These are phyloP conservation scores for Mucor sp. DNA, from an alignment of 371 early-diverging fungal genomes.

Conservation along the genomic window DNA sequence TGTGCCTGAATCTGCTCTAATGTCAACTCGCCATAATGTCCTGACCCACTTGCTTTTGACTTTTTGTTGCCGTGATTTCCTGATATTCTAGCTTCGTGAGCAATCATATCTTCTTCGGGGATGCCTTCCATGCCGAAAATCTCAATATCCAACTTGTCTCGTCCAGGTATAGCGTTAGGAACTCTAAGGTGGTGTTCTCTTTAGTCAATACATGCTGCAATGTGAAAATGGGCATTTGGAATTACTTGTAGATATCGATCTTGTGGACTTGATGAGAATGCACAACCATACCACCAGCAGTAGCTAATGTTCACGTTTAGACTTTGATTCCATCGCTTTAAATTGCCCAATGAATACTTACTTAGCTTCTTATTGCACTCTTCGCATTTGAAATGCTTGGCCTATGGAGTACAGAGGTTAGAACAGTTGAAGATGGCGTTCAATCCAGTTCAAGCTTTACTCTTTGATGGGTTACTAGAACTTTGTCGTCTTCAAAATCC, in stretches of 20 bases:
- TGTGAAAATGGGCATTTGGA: neutral
- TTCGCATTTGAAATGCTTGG: conserved; percentile 92
- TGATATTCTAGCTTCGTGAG: conserved; percentile 58
- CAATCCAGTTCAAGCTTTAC: conserved; percentile 14
- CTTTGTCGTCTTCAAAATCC: conserved; percentile 95
- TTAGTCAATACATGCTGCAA: neutral
- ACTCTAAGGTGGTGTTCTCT: conserved; percentile 60
- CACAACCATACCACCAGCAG: conserved; percentile 90
- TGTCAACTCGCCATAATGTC: conserved; percentile 42
- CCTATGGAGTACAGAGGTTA: conserved; percentile 32
- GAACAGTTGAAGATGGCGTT: neutral
- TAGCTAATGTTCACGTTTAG: conserved; percentile 33
- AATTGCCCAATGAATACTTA: conserved; percentile 18
- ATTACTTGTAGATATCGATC: conserved; percentile 75
- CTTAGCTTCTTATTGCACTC: conserved; percentile 85
- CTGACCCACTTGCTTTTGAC: conserved; percentile 28
- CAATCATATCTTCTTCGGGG: conserved; percentile 79
- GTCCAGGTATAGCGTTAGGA: conserved; percentile 85
- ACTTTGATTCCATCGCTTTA: neutral
- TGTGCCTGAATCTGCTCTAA: conserved; percentile 46
- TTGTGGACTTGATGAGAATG: conserved; percentile 95
- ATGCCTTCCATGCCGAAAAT: conserved; percentile 97
- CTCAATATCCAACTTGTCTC: conserved; percentile 85
- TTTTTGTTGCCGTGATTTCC: conserved; percentile 31
- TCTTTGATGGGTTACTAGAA: conserved; percentile 89